Evolutionary conservation across 192 early-diverging fungal genomes (phyloP), one percentile per base, ranked within the genome.

Genomic region (Dispira simplex): DNA sequence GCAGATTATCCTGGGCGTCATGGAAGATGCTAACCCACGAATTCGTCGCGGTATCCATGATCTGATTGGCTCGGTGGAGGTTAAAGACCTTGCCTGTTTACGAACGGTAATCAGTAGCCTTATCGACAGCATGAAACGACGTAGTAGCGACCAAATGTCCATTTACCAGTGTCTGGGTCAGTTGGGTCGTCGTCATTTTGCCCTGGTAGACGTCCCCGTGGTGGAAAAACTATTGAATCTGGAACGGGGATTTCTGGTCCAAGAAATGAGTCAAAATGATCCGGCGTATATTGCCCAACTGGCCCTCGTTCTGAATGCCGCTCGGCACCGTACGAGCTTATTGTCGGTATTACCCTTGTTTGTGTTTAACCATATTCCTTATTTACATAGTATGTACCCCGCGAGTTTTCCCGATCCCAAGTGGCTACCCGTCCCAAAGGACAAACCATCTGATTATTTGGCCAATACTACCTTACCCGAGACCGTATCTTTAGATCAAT

Each of bases 261-360:
- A 79, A 62, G 90, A 93, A 68, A 65, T 76, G 12, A 81, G 81
- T 39, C 72, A 90, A 48, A 84, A 85, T 28, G 85, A 90, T 54
- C 65, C 71, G 44, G 66, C 68, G 3, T 87, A 92, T 65, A 85
- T 87, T 16, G 85, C 83, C 1, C 72, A 86, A 65, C 66, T 92
- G 0, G 82, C 93, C 28, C 66, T 95, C 13, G 76, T 91, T 43
- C 83, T 90, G 62, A 95, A 95, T 68, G 85, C 88, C 11, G 78
- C 73, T 12, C 63, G 67, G 6, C 58, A 69, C 2, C 74, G 80
- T 8, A 64, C 62, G 11, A 76, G 83, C 4, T 67, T 90, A 9
- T 65, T 63, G 0, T 28, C 62, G 0, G 76, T 73, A 18, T 52
- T 95, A 39, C 93, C 93, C 14, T 75, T 84, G 46, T 91, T 85